Evolutionary conservation across 2,329 filamentous ascomycete species (phyloP), one percentile per base, ranked within the genome.

Genomic region (Penicillium palitans): DNA sequence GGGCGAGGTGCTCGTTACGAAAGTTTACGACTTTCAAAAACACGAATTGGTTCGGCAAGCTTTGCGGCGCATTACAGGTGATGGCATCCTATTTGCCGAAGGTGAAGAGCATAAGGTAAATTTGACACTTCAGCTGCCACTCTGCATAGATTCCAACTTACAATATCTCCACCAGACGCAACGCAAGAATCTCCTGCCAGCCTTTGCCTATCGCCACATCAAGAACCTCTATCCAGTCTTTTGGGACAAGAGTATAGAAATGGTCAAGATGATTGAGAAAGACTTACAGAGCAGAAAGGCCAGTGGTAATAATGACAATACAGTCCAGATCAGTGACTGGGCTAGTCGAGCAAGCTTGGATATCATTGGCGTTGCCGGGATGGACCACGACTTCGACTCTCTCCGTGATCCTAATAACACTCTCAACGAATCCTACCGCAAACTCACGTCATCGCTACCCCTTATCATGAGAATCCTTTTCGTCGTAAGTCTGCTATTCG

Each of bases 171-270:
- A 10, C 6, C 49, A 79, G 76, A 64, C 62, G 24, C 90, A 92
- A 77, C 84, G 93, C 47, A 92, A 90, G 72, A 87, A 88, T 58
- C 83, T 96, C 19, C 85, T 88, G 77, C 91, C 91, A 0, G 90
- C 91, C 2, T 96, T 96, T 73, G 83, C 87, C n/a, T 96, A 91
- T 70, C 84, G 91, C 24, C 90, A 96, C 68, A 81, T 96, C 72
- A 96, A 95, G 71, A 84, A 93, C 59, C 78, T 96, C 15, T 95
- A 96, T 67, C 88, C 91, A 0, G 78, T 89, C 6, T 96, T 97
- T 74, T 96, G 91, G 91, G 68, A 76, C 21, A 96, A 96, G 75
- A 84, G 87, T 0, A 74, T 83, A 8, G 87, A 93, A 70, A 83
- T 88, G 66, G 85, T 87, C 6, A 74, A 83, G 21, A 82, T 83